Evolutionary conservation across 2,329 filamentous ascomycete genomes (phyloP), one percentile per base, ranked within the genome.

Genomic region (Fusarium piperis): DNA sequence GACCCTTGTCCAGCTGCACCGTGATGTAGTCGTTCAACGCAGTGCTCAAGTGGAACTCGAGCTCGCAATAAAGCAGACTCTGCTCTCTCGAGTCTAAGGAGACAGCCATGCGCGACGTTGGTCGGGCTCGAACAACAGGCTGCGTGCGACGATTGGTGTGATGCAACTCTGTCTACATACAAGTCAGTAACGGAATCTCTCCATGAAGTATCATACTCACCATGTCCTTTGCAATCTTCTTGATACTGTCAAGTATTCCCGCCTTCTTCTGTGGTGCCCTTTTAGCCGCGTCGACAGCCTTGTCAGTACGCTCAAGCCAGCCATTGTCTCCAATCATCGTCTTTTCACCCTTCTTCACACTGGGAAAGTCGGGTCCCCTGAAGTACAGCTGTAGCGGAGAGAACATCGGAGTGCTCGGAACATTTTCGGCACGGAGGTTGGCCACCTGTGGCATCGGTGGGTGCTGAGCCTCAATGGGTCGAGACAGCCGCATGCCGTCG

Each of bases 51-150:
- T 84, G 79, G 71, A 85, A 90, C 74, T 89, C 87, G 9, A 90
- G 83, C 76, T 90, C 88, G 76, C 87, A 88, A 77, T 89, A 90
- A 9, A 90, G 77, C 10, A 90, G 83, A 56, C 85, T 87, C 74
- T 90, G 88, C 78, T 89, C 87, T 46, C 88, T 85, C 1, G 87
- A 81, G 73, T 85, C 80, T 4, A 90, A 82, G 0, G 87, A 89
- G 70, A 89, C 86, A 23, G 79, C 77, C 4, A 87, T 74, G 15
- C 79, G 80, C 15, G 80, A 73, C 32, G 72, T 68, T 15, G 65
- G 68, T 15, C 74, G 70, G 18, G 78, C 76, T 51, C 79, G 82
- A 8, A 78, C 69, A 11, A 71, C 71, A 3, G 77, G 76, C 39
- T 79, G 79, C 6, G 77, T 65, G 23, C 80, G 79, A 55, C 81